Base-by-base conservation (phyloP, 441 rosid genomes). In the Arabidopsis hybrid region DNA sequence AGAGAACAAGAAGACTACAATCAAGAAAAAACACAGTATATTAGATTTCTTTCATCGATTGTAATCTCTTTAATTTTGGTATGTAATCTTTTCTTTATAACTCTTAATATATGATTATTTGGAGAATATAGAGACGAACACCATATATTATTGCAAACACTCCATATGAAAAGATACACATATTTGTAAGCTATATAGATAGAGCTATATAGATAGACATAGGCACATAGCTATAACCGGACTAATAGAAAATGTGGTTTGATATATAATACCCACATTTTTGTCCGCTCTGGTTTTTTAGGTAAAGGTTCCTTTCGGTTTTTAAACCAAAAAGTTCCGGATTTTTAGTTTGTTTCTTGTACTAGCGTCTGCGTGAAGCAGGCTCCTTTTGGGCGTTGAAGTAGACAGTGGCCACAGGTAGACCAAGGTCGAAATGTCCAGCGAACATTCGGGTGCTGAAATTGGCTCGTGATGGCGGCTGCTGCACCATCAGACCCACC, bases 341-440 rank as follows among this genome's bases (percentile, higher is more conserved):
- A 13, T 59, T 36, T 59, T 59, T 7, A 39, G 11, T 32, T 57
- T 13, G 26, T 21, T 42, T 8, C 4, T 69, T 55, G 71, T 3
- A 57, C 80, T 62, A 86, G 40, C 97, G 90, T 82, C 97, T 83
- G 43, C 94, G 81, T 34, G 80, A 84, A 17, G 91, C 85, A 7
- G 97, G 90, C 86, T 92, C 97, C 73, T 88, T 90, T 56, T 94
- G 99, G 51, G 93, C 83, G 71, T 92, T 90, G 83, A 90, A 90
- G 80, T 88, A 92, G 40, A 92, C 88, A 0, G 88, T 88, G 16
- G 97, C 94, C 5, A 86, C 96, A 0, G 99, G 99, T 16, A 89
- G 80, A 26, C 92, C 95, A 60, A 90, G 86, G 62, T 85, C 83
- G n/a, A 87, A 72, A 58, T 84, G 75, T 13, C 83, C 82, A 1